Percentiles rank a stretch among this genome's conserved stretches.
Conservation (phyloP, 208 protist species). For the Leptomonas pyrrhocoris region DNA sequence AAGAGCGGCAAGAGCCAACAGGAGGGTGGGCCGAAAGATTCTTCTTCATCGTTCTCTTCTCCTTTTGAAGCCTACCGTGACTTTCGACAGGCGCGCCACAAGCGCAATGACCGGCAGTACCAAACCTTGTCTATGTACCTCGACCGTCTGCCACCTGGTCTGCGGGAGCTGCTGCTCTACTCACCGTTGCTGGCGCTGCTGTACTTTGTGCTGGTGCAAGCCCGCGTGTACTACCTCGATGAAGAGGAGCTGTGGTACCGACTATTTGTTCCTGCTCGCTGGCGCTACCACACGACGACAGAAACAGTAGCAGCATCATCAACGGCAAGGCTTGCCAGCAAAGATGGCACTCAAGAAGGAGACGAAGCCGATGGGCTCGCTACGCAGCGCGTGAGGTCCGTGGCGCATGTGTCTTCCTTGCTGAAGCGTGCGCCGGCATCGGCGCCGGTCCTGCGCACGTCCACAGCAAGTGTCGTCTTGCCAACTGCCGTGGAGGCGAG, state of each 20-base stretch:
- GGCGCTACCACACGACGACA: conserved; percentile 8
- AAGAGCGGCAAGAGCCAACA: not conserved
- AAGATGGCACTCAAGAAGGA: too few relatives aligned
- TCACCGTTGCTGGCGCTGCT: conserved; percentile 49
- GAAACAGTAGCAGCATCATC: too few relatives aligned
- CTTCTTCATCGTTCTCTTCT: not conserved
- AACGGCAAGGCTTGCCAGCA: too few relatives aligned
- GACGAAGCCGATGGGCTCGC: too few relatives aligned
- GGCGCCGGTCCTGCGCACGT: not conserved
- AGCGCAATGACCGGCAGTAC: conserved; percentile 7
- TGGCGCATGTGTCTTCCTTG: conserved; percentile 19
- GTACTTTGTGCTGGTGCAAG: conserved; percentile 56
- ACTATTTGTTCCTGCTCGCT: conserved; percentile 14
- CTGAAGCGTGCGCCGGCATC: conserved; percentile 19
- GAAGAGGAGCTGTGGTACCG: conserved; percentile 38
- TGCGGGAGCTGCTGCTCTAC: conserved; percentile 58
- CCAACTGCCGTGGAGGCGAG: not conserved
- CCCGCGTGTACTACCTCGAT: conserved; percentile 55
- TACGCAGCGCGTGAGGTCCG: too few relatives aligned
- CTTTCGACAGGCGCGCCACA: conserved; percentile 13
- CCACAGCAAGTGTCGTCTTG: not conserved
- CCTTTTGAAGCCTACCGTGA: conserved; percentile 15
- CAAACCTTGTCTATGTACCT: conserved; percentile 56
- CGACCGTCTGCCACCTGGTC: conserved; percentile 42
- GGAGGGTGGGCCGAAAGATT: not conserved